Evolutionary conservation across 257 asterid species (phyloP), one percentile per base, ranked within the genome.

Genomic region (Ilex asprella): DNA sequence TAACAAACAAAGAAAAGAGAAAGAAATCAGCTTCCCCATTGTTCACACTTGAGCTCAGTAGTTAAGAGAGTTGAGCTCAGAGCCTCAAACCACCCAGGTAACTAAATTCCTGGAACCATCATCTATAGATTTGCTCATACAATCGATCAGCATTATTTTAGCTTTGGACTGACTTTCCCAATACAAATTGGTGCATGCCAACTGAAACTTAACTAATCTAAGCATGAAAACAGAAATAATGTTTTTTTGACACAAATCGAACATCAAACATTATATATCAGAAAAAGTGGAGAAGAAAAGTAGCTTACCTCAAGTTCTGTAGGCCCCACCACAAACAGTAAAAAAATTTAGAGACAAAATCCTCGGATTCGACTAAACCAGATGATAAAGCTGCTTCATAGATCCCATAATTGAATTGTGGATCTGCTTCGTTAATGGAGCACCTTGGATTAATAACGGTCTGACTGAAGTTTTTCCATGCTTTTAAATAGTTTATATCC

Each of bases 261-360:
- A 60, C 29, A 58, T 39, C 31, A 76, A 7, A 39, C 55, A 31
- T 14, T 51, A 55, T 30, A 63, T 31, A 60, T 21, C 27, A 10
- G 7, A 16, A 49, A 49, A 11, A 46, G 31, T 39, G 16, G 16
- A 39, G 60, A 65, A 39, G 32, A 30, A 50, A 47, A 57, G 35
- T 10, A 50, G 47, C 21, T 47, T 63, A 86, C 96, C 99, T 93
- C 70, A 92, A 72, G 72, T 92, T 92, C 78, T 84, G 91, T 62
- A 86, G 73, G 58, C 97, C 97, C 96, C 96, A 92, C 97, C 97
- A 89, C 74, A 89, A 77, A 71, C 99, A 89, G 50, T 79, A 92
- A 65, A 82, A 86, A 82, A 83, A 89, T 65, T 85, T 92, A 30
- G 87, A 70, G 56, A 82, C 50, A 47, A 89, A 85, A 27, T 67